A percentile compares a stretch with the other conserved stretches of the same genome.
phyloP scores from a whole-genome alignment of 805 yeast species.

The Yamadazyma takamatsuzukensis region DNA sequence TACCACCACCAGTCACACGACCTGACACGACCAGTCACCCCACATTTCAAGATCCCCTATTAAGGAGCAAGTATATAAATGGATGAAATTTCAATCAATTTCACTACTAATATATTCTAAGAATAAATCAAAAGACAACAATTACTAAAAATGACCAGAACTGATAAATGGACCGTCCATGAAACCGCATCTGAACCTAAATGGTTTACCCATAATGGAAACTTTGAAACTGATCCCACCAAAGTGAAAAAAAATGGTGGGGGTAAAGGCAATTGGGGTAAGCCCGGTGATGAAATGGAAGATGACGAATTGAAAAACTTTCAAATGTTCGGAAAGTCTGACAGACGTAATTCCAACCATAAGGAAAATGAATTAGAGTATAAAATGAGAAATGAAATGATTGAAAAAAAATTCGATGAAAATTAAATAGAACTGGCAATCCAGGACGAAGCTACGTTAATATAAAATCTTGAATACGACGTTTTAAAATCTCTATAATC shows the following conservation, averaged over 20 bases:
- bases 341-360: conserved; percentile 41
- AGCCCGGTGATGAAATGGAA: conserved; percentile 70
- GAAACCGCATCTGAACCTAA: conserved; percentile 58
- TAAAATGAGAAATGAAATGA: conserved; percentile 9
- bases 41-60: no score
- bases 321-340: conserved; percentile 18
- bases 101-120: conserved; percentile 1
- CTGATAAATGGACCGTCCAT: conserved; percentile 70
- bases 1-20: no score
- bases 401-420: conserved; percentile 3
- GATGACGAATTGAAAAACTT: conserved; percentile 46
- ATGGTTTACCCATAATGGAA: conserved; percentile 79
- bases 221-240: conserved; percentile 64
- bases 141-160: conserved; percentile 58
- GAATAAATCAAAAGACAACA: no score
- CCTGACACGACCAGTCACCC: no score
- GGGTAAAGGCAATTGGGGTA: conserved; percentile 89
- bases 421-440: no score
- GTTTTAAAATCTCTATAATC: not conserved
- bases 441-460: no score
- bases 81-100: no score
- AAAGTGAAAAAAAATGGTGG: conserved; percentile 79
- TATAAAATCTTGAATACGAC: no score
- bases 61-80: no score
- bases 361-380: conserved; percentile 27